phyloP scores from a whole-genome alignment of 345 rosid species.

The Gynandropsis gynandra region DNA sequence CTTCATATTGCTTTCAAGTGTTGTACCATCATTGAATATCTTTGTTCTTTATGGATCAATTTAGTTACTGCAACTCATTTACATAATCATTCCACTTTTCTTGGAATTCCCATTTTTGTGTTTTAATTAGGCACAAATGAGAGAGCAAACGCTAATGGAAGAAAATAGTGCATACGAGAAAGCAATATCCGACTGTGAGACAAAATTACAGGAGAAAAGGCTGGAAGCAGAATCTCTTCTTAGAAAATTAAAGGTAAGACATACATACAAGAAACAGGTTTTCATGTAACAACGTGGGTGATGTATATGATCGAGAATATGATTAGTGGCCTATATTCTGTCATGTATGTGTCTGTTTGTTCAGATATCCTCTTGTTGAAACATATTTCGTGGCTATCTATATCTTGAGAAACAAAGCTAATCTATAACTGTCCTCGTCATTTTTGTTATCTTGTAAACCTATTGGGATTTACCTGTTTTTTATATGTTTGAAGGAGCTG shows the following conservation, averaged over 20 bases:
- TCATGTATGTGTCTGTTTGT: constrained; percentile 10
- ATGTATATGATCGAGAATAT: background rate
- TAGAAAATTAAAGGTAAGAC: constrained; percentile 55
- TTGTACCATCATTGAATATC: background rate
- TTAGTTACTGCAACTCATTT: constrained; percentile 1
- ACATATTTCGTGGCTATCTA: too few relatives aligned
- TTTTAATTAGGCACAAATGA: constrained; percentile 52
- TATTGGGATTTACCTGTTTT: constrained; percentile 1
- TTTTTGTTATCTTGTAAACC: background rate
- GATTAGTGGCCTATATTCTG: background rate
- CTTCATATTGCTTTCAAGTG: background rate
- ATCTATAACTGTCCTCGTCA: constrained; percentile 1
- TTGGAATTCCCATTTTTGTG: constrained; percentile 6
- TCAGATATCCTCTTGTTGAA: background rate
- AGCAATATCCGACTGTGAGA: constrained; percentile 72
- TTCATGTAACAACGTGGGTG: background rate
- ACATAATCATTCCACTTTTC: too few relatives aligned
- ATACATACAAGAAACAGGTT: background rate
- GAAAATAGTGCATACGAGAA: constrained; percentile 72
- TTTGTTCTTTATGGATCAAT: background rate
- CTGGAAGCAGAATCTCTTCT: constrained; percentile 55
- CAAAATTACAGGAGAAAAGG: constrained; percentile 54
- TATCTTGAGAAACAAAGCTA: too few relatives aligned
- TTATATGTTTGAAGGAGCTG: constrained; percentile 49
- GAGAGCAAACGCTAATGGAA: constrained; percentile 64